Base-by-base conservation (phyloP, 768 basidiomycete species). In the Cyclocybe cylindracea region DNA sequence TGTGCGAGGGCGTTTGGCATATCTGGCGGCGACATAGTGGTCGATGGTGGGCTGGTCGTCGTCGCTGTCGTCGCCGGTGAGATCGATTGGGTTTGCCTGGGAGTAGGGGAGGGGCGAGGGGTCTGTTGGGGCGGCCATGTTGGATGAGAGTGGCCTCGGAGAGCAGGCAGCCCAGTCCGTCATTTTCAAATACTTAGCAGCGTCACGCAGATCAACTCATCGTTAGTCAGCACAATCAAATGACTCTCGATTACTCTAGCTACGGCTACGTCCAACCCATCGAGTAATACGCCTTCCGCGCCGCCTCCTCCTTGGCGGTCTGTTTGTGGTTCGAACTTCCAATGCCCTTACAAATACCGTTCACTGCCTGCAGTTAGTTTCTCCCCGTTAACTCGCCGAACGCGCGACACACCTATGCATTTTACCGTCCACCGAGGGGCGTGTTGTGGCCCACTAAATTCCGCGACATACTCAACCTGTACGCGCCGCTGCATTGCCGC, bases 221-320 rank as follows among this genome's bases (percentile, higher is more conserved):
- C 37, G 11, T 65, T 61, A 58, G 60, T 63, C 61, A 62, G 57
- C 62, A 61, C 50, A 49, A 45, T 58, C 39, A 48, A 29, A 39
- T 41, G 36, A 18, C 31, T 14, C 14, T 37, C 19, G 35, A 38
- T 37, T 29, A 35, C 32, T 16, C 41, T 33, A 50, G 32, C 31
- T n/a, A n/a, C 7, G 36, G 34, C 18, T 14, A 16, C 33, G 54
- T 59, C 88, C 88, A 90, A 33, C 89, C 88, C 86, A 91, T 85
- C 7, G 79, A 77, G 61, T 82, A 80, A 68, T 81, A 89, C 7
- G 89, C 89, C 58, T 82, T 73, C 51, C 80, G 76, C 13, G 89
- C 88, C 0, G 89, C 89, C 50, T 86, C 85, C 61, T 91, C 89
- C 66, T 89, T 91, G 6, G 89, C 89, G 2, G 80, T 68, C 61